Evolutionary conservation across 331 rosid genomes (phyloP).

Genomic region (Telfairia occidentalis): DNA sequence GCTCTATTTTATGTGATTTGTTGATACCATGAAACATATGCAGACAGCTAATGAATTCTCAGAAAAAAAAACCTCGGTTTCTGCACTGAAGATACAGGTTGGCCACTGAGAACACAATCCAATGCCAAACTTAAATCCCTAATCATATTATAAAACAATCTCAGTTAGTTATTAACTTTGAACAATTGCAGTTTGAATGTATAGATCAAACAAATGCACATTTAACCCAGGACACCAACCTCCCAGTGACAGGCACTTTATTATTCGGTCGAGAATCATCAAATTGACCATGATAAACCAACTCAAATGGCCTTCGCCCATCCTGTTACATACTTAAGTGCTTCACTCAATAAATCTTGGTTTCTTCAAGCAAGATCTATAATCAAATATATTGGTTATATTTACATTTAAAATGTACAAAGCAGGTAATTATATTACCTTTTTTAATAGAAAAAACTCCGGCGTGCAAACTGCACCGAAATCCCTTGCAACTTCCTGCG

Average conservation of each 20-base stretch:
- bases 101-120: conserved; percentile 81
- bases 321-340: conserved; percentile 39
- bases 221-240: conserved; percentile 34
- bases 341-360: background rate
- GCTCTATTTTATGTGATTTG: background rate
- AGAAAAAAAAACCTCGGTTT: conserved; percentile 43
- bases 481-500: conserved; percentile 72
- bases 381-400: conserved; percentile 1
- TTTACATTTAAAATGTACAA: background rate
- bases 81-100: conserved; percentile 42
- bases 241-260: conserved; percentile 61
- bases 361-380: background rate
- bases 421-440: conserved; percentile 29
- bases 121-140: conserved; percentile 79
- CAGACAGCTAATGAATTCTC: conserved; percentile 4
- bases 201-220: background rate
- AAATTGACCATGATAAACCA: conserved; percentile 90
- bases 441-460: conserved; percentile 70
- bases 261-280: conserved; percentile 90
- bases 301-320: conserved; percentile 93
- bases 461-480: conserved; percentile 94
- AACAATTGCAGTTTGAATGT: conserved; percentile 7
- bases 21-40: background rate
- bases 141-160: conserved; percentile 8
- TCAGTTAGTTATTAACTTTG: conserved; percentile 16